Conservation (phyloP, 139 green algal genomes). For the Desmodesmus armatus region DNA sequence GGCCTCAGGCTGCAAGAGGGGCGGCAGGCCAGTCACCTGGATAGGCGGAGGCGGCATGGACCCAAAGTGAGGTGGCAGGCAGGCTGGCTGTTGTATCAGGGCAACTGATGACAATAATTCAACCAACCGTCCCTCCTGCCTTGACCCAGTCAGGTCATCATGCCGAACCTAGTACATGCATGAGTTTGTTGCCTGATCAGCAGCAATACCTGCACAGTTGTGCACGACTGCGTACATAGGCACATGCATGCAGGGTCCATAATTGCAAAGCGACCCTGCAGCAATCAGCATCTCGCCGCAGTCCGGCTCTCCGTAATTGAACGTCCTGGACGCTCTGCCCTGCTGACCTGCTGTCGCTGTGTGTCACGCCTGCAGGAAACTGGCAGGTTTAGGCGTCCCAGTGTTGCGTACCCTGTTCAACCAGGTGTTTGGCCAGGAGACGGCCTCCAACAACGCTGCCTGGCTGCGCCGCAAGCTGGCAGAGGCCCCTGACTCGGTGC, state of each 20-base stretch:
- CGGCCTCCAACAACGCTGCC: constrained; percentile 67
- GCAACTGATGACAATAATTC: neutral
- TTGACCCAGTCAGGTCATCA: neutral
- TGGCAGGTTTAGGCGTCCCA: constrained; percentile 57
- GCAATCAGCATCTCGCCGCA: neutral
- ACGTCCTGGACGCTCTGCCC: neutral
- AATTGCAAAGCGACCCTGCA: neutral
- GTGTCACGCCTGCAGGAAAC: constrained; percentile 40
- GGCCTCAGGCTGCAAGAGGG: too few species aligned
- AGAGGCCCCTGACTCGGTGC: constrained; percentile 50
- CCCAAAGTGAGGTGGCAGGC: constrained; percentile 35
- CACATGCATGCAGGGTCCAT: neutral
- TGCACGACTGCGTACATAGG: neutral
- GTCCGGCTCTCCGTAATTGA: neutral
- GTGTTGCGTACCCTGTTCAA: constrained; percentile 60
- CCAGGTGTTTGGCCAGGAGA: constrained; percentile 61
- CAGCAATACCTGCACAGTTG: neutral
- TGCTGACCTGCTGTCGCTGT: neutral
- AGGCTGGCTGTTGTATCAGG: neutral
- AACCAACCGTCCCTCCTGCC: neutral
- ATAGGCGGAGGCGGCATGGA: constrained; percentile 56
- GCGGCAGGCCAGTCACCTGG: constrained; percentile 58
- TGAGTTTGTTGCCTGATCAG: neutral
- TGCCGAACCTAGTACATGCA: neutral
- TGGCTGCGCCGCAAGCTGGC: constrained; percentile 73